These are phyloP conservation scores for Rubroshorea leprosula DNA, from an alignment of 345 rosid species.

Conservation along the genomic window DNA sequence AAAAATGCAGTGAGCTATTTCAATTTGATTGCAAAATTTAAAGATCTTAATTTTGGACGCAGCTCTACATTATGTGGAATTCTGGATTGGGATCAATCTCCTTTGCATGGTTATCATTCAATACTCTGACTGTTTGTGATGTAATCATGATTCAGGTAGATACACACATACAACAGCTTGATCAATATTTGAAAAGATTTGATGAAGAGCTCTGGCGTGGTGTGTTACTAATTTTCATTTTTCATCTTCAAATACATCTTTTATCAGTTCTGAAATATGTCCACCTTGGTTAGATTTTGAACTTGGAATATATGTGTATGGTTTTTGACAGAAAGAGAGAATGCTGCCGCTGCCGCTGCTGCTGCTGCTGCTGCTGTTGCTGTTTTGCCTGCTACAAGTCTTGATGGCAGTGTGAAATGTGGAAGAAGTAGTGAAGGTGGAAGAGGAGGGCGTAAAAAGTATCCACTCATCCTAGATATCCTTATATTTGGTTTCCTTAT, in stretches of 20 bases:
- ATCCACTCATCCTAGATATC: too few relatives aligned
- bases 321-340: too few relatives aligned
- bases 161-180: constrained; percentile 87
- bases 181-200: constrained; percentile 75
- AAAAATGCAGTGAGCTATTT: not conserved
- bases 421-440: too few relatives aligned
- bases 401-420: too few relatives aligned
- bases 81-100: not conserved
- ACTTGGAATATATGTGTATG: too few relatives aligned
- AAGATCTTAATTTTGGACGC: not conserved
- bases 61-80: not conserved
- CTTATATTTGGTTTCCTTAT: too few relatives aligned
- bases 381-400: too few relatives aligned
- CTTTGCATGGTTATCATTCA: not conserved
- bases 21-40: not conserved
- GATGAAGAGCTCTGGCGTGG: constrained; percentile 82
- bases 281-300: too few relatives aligned
- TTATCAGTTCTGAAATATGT: not conserved
- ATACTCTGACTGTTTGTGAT: not conserved
- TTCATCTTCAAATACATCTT: not conserved
- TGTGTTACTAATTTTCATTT: constrained; percentile 17
- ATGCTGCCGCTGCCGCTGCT: too few relatives aligned
- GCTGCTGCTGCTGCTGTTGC: too few relatives aligned
- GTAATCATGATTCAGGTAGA: constrained; percentile 60
- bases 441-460: too few relatives aligned